phyloP scores from a whole-genome alignment of 2,329 filamentous ascomycete species.

The Orbilia brochopaga region DNA sequence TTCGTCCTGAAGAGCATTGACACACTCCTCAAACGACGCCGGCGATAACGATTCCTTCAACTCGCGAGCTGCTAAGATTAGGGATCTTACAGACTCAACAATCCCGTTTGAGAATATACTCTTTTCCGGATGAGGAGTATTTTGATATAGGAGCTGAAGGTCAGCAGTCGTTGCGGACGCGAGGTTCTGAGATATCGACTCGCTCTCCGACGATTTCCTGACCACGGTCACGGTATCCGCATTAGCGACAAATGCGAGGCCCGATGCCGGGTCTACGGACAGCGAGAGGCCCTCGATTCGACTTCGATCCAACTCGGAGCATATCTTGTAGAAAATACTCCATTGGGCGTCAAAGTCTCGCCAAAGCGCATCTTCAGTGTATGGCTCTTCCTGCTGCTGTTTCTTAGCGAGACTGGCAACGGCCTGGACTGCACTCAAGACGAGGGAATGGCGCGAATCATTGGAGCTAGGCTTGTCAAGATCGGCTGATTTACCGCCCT shows the following conservation, averaged over 20 bases:
- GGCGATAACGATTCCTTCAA: slow-evolving; percentile 75
- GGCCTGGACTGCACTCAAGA: slow-evolving; percentile 36
- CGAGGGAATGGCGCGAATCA: slow-evolving; percentile 35
- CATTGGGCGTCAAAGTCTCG: slow-evolving; percentile 80
- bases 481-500: slow-evolving; percentile 34
- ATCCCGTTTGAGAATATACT: slow-evolving; percentile 36
- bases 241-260: slow-evolving; percentile 82
- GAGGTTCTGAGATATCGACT: slow-evolving; percentile 75
- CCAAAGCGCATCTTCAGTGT: slow-evolving; percentile 71
- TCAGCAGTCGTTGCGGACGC: slow-evolving; percentile 62
- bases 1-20: slow-evolving; percentile 72
- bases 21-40: slow-evolving; percentile 71
- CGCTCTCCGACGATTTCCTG: slow-evolving; percentile 77
- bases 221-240: slow-evolving; percentile 81
- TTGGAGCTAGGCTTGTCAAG: slow-evolving; percentile 37
- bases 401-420: slow-evolving; percentile 32
- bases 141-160: slow-evolving; percentile 51
- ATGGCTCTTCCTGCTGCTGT: slow-evolving; percentile 28
- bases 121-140: slow-evolving; percentile 25
- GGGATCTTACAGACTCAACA: slow-evolving; percentile 51
- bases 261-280: slow-evolving; percentile 71
- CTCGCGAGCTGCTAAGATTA: slow-evolving; percentile 72
- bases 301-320: slow-evolving; percentile 84
- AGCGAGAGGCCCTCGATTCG: slow-evolving; percentile 81
- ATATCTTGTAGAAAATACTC: slow-evolving; percentile 84